These are phyloP conservation scores for Schizochytrium sp. DNA, from an alignment of 108 stramenopile species.

Conservation along the genomic window DNA sequence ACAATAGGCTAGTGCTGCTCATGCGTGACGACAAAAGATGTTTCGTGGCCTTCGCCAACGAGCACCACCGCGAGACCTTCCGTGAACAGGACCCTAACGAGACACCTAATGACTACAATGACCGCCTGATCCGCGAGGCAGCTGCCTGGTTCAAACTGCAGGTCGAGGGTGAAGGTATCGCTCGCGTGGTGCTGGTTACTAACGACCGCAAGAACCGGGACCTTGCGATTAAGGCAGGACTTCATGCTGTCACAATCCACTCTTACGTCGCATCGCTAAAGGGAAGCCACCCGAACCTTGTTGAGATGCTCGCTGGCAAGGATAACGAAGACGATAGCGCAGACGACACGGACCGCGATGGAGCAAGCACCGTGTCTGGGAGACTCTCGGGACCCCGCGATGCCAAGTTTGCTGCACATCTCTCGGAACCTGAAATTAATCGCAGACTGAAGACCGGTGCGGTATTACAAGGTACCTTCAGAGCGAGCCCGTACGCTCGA, in stretches of 20 bases:
- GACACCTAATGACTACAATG: conserved; percentile 77
- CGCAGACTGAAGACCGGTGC: conserved; percentile 66
- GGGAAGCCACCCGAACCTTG: conserved; percentile 64
- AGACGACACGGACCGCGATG: neutral
- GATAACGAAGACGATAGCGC: conserved; percentile 48
- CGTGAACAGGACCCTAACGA: conserved; percentile 60
- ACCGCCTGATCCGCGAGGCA: conserved; percentile 74
- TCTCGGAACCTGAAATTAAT: conserved; percentile 66
- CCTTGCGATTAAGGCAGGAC: conserved; percentile 64
- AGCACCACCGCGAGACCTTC: conserved; percentile 69
- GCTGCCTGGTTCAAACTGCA: conserved; percentile 64
- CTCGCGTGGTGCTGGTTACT: conserved; percentile 68
- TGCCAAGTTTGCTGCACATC: conserved; percentile 64
- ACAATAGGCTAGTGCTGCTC: conserved; percentile 71
- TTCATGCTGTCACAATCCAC: conserved; percentile 70
- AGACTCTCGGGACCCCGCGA: neutral
- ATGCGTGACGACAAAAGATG: conserved; percentile 69
- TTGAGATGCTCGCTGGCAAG: conserved; percentile 67
- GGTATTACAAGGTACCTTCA: conserved; percentile 67
- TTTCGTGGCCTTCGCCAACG: conserved; percentile 76
- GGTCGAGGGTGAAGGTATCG: conserved; percentile 36
- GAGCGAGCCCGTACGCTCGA: conserved; percentile 62
- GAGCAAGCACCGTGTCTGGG: neutral
- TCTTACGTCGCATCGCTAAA: conserved; percentile 63
- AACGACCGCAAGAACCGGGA: conserved; percentile 72